Conservation (phyloP, 2,329 filamentous ascomycete genomes). For the Exophiala dermatitidis region DNA sequence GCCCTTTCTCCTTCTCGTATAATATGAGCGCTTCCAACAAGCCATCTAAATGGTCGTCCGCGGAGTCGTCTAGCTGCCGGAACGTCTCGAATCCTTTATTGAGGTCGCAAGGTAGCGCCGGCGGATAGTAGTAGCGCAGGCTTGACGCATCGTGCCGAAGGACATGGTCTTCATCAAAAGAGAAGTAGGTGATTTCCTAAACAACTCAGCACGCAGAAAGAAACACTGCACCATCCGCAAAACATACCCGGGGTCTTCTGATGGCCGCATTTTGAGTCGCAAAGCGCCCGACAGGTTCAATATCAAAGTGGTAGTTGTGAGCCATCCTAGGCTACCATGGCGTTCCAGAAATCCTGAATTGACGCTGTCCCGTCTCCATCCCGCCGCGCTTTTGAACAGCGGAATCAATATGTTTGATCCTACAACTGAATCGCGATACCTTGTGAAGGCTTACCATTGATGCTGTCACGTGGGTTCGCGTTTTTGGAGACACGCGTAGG, state of each 20-base stretch:
- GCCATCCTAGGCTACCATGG: slow-evolving; percentile 10
- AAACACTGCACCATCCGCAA: not conserved
- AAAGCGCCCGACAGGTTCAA: slow-evolving; percentile 65
- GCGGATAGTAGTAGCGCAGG: slow-evolving; percentile 81
- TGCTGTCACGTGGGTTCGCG: too few species aligned
- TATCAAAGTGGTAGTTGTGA: slow-evolving; percentile 45
- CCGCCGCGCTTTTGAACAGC: not conserved
- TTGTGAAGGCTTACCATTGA: too few species aligned
- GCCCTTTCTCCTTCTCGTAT: slow-evolving; percentile 61
- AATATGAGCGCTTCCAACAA: slow-evolving; percentile 68
- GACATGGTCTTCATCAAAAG: slow-evolving; percentile 76
- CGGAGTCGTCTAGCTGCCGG: slow-evolving; percentile 69
- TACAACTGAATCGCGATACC: too few species aligned
- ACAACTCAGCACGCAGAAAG: not conserved
- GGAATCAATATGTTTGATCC: too few species aligned
- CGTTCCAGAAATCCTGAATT: not conserved
- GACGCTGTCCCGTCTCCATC: not conserved
- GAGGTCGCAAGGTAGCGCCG: slow-evolving; percentile 62
- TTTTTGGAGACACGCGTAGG: too few species aligned
- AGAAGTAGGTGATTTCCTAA: slow-evolving; percentile 87
- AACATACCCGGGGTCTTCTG: slow-evolving; percentile 62
- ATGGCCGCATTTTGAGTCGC: slow-evolving; percentile 61
- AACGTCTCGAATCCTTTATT: slow-evolving; percentile 77
- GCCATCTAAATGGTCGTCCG: slow-evolving; percentile 82
- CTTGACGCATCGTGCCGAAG: slow-evolving; percentile 72